Evolutionary conservation across 768 basidiomycete genomes (phyloP), one percentile per base, ranked within the genome.

Genomic region (Lyophyllum decastes): DNA sequence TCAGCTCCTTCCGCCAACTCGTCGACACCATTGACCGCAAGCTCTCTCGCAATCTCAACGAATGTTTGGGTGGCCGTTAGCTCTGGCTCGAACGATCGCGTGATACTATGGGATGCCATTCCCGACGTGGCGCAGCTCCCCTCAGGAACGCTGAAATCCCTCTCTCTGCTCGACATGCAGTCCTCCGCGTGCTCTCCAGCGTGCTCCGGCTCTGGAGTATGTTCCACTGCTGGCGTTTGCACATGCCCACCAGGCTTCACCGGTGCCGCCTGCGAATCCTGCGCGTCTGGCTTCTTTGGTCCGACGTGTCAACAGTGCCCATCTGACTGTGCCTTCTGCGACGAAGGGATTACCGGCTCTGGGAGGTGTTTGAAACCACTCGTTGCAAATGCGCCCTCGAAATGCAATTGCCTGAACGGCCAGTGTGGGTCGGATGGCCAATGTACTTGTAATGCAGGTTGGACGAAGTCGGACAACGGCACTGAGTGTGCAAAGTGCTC

Each of bases 341-440:
- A 93, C 61, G 86, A 91, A 17, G 93, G 94, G 5, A 85, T 90
- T 41, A 80, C 86, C 0, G 94, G 94, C 0, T 80, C 85, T 0
- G 94, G 94, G 0, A 76, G 77, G 43, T 96, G 94, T 68, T 78
- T 91, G 55, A 70, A 73, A 10, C 70, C 82, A 3, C 65, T 72
- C 26, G 74, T 83, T 26, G 67, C 72, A 34, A 83, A 86, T 61
- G 74, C 78, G 2, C 83, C 89, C 2, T 80, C 83, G 34, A 80
- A 80, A 1, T 96, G 94, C 72, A 89, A 92, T 65, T 96, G 94
- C 66, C 60, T 87, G 49, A 95, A 95, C 64, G 94, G 94, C 2
- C 70, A 83, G 45, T 96, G 94, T 70, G 81, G 81, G 1, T 61
- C 80, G 0, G 81, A 82, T 55, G 87, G 89, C 0, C 83, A 88